These are phyloP conservation scores for Hamamelis virginiana DNA, from an alignment of 164 flowering plant genomes.

Conservation along the genomic window DNA sequence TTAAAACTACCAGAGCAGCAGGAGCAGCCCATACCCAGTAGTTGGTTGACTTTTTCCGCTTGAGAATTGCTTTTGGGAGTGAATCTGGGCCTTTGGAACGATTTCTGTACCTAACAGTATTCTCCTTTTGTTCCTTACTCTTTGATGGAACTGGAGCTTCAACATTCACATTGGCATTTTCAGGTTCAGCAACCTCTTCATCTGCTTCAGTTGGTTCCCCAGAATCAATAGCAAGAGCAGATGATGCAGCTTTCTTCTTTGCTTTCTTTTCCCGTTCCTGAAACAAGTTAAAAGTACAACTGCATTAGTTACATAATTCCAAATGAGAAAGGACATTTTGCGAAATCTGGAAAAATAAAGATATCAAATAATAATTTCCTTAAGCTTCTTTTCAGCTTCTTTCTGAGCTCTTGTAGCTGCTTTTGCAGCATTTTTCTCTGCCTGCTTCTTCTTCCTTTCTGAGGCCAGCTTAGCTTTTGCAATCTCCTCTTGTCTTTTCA, in stretches of 20 bases:
- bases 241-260: conserved; percentile 62
- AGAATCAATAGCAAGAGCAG: conserved; percentile 20
- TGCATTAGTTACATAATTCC: background rate
- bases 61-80: conserved; percentile 60
- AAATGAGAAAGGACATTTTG: background rate
- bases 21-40: conserved; percentile 75
- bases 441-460: conserved; percentile 70
- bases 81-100: conserved; percentile 54
- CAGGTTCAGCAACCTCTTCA: conserved; percentile 40
- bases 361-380: conserved; percentile 50
- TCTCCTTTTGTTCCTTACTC: conserved; percentile 50
- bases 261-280: conserved; percentile 87
- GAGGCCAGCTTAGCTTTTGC: conserved; percentile 74
- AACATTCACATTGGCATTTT: conserved; percentile 30
- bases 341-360: background rate
- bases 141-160: conserved; percentile 39
- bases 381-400: conserved; percentile 89
- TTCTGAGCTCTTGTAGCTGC: conserved; percentile 84
- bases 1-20: conserved; percentile 39
- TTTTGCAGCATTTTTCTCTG: conserved; percentile 62
- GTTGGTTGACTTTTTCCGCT: conserved; percentile 61
- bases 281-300: conserved; percentile 3
- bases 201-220: conserved; percentile 45
- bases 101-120: conserved; percentile 39
- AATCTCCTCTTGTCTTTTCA: conserved; percentile 80